phyloP scores from a whole-genome alignment of 2,329 filamentous ascomycete species.

The Elsinoe perseae region DNA sequence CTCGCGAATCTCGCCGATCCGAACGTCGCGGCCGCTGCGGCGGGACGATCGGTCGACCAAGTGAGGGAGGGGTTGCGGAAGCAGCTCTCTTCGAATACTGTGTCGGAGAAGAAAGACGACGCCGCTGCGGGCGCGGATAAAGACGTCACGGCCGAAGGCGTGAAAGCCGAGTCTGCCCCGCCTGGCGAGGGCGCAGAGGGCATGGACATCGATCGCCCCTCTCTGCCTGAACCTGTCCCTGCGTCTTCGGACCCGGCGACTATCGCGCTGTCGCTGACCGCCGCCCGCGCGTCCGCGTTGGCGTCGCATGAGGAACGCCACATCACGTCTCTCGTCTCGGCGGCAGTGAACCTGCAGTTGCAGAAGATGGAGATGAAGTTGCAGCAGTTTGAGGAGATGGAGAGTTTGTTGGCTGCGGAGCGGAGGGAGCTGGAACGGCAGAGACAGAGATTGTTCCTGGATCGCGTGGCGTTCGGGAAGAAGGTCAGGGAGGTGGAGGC shows the following conservation, averaged over 20 bases:
- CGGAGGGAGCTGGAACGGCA: slow-evolving; percentile 85
- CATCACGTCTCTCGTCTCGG: slow-evolving; percentile 87
- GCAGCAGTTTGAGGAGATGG: slow-evolving; percentile 93
- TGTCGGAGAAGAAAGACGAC: slow-evolving; percentile 46
- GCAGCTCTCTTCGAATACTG: slow-evolving; percentile 57
- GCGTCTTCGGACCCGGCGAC: slow-evolving; percentile 46
- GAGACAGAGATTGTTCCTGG: slow-evolving; percentile 86
- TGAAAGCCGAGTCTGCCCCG: slow-evolving; percentile 47
- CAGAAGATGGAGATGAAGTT: slow-evolving; percentile 95
- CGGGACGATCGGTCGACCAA: slow-evolving; percentile 77
- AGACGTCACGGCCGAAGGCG: slow-evolving; percentile 40
- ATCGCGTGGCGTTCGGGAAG: slow-evolving; percentile 82
- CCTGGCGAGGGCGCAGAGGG: slow-evolving; percentile 53
- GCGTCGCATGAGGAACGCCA: slow-evolving; percentile 95
- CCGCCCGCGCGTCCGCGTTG: slow-evolving; percentile 76
- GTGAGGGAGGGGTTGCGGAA: slow-evolving; percentile 73
- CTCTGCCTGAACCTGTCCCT: slow-evolving; percentile 42
- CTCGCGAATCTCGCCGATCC: slow-evolving; percentile 86
- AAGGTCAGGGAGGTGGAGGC: slow-evolving; percentile 78
- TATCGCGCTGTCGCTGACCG: slow-evolving; percentile 76
- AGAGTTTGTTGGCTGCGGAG: slow-evolving; percentile 83
- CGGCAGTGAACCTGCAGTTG: slow-evolving; percentile 85
- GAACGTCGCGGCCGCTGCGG: slow-evolving; percentile 80
- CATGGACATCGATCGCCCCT: slow-evolving; percentile 53
- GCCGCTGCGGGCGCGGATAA: slow-evolving; percentile 36